Evolutionary conservation across 306 rosid species (phyloP).

Genomic region (Dicorynia guianensis): DNA sequence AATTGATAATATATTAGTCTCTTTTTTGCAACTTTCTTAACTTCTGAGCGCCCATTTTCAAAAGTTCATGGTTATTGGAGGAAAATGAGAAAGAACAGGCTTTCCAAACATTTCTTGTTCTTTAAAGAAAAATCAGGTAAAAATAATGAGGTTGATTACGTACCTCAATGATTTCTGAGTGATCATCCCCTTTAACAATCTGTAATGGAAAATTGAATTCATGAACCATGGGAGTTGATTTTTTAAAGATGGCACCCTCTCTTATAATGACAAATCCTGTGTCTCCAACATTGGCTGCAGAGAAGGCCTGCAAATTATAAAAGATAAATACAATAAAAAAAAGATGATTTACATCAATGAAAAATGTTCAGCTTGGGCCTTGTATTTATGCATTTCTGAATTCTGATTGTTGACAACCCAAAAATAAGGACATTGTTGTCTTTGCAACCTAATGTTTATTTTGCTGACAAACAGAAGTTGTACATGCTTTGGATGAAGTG

Average conservation of each 20-base stretch:
- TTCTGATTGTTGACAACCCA: conserved; percentile 1
- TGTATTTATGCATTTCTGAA: conserved; percentile 23
- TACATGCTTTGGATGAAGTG: background rate
- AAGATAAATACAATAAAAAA: too few species aligned
- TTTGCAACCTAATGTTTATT: background rate
- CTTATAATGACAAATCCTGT: conserved; percentile 73
- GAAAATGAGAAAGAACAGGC: background rate
- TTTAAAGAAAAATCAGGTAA: background rate
- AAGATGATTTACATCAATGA: conserved; percentile 30
- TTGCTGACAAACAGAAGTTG: conserved; percentile 26
- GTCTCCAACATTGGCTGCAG: conserved; percentile 77
- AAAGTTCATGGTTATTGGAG: conserved; percentile 18
- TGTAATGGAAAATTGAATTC: conserved; percentile 71
- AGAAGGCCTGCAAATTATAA: conserved; percentile 58
- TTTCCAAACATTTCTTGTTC: conserved; percentile 18
- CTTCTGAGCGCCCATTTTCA: conserved; percentile 23
- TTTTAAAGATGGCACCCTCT: conserved; percentile 59
- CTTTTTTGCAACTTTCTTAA: background rate
- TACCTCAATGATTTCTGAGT: conserved; percentile 67
- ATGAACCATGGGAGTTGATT: conserved; percentile 65
- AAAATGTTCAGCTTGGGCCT: conserved; percentile 2
- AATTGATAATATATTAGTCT: conserved; percentile 2
- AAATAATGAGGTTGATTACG: conserved; percentile 12
- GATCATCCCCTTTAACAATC: conserved; percentile 59
- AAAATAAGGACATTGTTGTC: background rate